Conservation (phyloP, 768 basidiomycete species). For the Boletus edulis region DNA sequence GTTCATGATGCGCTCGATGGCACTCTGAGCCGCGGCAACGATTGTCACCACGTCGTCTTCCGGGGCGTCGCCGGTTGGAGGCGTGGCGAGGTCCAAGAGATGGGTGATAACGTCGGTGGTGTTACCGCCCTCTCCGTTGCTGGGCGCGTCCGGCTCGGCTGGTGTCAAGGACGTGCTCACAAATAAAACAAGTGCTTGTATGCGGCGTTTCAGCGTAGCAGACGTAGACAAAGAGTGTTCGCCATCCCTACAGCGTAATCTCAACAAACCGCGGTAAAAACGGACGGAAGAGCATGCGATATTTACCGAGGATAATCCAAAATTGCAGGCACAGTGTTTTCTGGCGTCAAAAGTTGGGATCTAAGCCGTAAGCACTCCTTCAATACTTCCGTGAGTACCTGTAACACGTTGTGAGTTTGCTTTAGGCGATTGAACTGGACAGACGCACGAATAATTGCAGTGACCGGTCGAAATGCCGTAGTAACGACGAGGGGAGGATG, state of each 20-base stretch:
- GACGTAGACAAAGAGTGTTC: conserved; percentile 49
- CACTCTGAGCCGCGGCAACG: conserved; percentile 43
- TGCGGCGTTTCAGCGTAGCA: conserved; percentile 52
- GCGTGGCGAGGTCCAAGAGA: conserved; percentile 47
- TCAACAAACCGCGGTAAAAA: not conserved
- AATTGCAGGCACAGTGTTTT: conserved; percentile 42
- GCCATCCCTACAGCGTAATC: conserved; percentile 45
- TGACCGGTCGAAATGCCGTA: conserved; percentile 51
- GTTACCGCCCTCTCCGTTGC: conserved; percentile 19
- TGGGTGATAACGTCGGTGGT: conserved; percentile 45
- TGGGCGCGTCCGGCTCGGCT: conserved; percentile 14
- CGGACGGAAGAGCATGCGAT: not conserved
- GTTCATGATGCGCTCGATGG: conserved; percentile 52
- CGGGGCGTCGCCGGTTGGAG: conserved; percentile 27
- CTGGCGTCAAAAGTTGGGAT: conserved; percentile 38
- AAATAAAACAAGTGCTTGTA: conserved; percentile 67
- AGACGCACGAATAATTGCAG: conserved; percentile 52
- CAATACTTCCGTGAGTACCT: conserved; percentile 66
- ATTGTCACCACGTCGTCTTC: conserved; percentile 46
- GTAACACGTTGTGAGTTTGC: conserved; percentile 2
- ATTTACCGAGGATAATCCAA: conserved; percentile 54
- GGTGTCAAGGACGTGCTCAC: conserved; percentile 50
- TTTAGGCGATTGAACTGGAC: not conserved
- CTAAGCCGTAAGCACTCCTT: conserved; percentile 64
- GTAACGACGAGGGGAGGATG: conserved; percentile 61